Evolutionary conservation across 176 grass and related monocot genomes (phyloP).

Genomic region (Saccharum officinarum): DNA sequence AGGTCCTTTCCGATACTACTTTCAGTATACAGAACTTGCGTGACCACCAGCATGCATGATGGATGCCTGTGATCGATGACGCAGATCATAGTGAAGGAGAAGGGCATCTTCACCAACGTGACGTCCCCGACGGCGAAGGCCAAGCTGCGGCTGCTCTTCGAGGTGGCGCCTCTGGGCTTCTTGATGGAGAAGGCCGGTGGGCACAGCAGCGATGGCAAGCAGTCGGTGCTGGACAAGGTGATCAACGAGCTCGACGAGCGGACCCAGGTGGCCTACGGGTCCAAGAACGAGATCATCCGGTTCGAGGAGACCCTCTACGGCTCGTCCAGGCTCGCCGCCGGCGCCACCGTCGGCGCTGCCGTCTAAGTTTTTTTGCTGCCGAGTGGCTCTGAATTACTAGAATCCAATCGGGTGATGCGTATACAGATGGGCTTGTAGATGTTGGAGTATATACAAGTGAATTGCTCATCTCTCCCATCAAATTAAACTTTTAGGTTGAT

Average conservation of each 20-base stretch:
- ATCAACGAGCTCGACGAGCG: slow-evolving; percentile 73
- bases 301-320: slow-evolving; percentile 95
- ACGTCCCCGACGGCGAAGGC: slow-evolving; percentile 74
- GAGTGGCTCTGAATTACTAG: background rate
- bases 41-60: slow-evolving; percentile 8
- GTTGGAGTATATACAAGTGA: background rate
- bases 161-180: slow-evolving; percentile 87
- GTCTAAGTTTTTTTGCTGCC: slow-evolving; percentile 27
- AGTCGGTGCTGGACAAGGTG: slow-evolving; percentile 85
- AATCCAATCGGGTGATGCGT: slow-evolving; percentile 24
- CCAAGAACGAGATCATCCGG: slow-evolving; percentile 97
- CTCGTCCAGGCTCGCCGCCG: slow-evolving; percentile 65
- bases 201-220: slow-evolving; percentile 86
- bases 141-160: slow-evolving; percentile 94
- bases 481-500: too few relatives aligned
- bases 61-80: slow-evolving; percentile 14
- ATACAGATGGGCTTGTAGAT: slow-evolving; percentile 17
- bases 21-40: background rate
- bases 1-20: background rate
- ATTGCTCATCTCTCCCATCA: too few relatives aligned
- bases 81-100: slow-evolving; percentile 99
- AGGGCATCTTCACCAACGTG: slow-evolving; percentile 99
- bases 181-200: slow-evolving; percentile 96
- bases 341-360: slow-evolving; percentile 55
- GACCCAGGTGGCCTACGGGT: slow-evolving; percentile 91